Evolutionary conservation across 2,329 filamentous ascomycete species (phyloP).

Genomic region (Pseudocercospora crystallina): DNA sequence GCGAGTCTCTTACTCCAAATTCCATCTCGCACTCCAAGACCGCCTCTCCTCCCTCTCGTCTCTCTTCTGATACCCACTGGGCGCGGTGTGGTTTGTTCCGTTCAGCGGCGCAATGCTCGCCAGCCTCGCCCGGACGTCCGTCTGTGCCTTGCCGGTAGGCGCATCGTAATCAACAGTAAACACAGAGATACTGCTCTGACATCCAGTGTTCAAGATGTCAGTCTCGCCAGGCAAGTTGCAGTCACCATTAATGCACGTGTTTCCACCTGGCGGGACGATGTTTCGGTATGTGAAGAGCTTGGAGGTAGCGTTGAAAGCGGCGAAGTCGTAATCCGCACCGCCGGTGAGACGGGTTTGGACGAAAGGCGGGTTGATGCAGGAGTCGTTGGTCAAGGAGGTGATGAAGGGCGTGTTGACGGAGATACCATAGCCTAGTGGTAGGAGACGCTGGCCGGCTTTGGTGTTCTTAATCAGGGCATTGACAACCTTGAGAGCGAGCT

Average conservation of each 20-base stretch:
- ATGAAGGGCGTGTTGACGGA: conserved; percentile 52
- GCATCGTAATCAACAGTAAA: conserved; percentile 56
- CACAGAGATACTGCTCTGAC: conserved; percentile 43
- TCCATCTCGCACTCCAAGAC: conserved; percentile 20
- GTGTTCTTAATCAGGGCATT: conserved; percentile 46
- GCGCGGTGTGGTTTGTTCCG: conserved; percentile 5
- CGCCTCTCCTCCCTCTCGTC: neutral
- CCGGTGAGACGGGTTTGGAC: conserved; percentile 52
- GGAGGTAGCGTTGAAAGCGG: conserved; percentile 45
- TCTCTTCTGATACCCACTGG: neutral
- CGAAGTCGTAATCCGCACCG: conserved; percentile 49
- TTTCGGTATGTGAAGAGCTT: conserved; percentile 47
- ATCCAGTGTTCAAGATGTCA: conserved; percentile 46
- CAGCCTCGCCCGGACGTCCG: conserved; percentile 12
- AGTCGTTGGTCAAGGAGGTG: conserved; percentile 39
- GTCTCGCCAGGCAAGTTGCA: conserved; percentile 54
- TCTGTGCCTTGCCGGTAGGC: conserved; percentile 35
- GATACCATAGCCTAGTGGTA: conserved; percentile 55
- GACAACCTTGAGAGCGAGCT: conserved; percentile 47
- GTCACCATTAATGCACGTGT: conserved; percentile 52
- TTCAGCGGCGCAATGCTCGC: conserved; percentile 13
- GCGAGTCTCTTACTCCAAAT: neutral
- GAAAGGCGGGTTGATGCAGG: conserved; percentile 45
- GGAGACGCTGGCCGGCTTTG: conserved; percentile 30
- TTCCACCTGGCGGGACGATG: conserved; percentile 38